Percentiles rank a stretch among this genome's conserved stretches.
Conservation (phyloP, 345 rosid genomes). For the Ceriops zippeliana region DNA sequence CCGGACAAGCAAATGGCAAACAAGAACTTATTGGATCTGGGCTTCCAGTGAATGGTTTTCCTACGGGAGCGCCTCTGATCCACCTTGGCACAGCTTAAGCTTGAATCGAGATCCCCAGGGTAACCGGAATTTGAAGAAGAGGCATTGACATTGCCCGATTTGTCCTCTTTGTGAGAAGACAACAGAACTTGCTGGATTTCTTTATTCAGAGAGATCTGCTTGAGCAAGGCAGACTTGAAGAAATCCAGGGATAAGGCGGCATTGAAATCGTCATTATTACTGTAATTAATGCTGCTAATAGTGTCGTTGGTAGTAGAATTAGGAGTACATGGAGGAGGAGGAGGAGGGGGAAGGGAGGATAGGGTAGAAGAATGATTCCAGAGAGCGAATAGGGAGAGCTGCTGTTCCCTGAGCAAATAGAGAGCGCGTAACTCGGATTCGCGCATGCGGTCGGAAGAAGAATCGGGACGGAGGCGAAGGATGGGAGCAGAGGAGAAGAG, state of each 20-base stretch:
- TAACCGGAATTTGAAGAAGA: background rate
- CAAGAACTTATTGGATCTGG: constrained; percentile 51
- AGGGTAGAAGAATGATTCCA: constrained; percentile 31
- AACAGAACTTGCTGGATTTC: constrained; percentile 64
- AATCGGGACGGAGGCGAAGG: constrained; percentile 19
- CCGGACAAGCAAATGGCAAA: constrained; percentile 80
- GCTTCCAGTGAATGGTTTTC: constrained; percentile 73
- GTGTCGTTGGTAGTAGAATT: constrained; percentile 11
- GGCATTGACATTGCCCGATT: constrained; percentile 5
- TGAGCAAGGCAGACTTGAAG: constrained; percentile 44
- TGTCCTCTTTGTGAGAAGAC: constrained; percentile 35
- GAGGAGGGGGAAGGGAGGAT: no score
- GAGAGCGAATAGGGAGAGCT: constrained; percentile 42
- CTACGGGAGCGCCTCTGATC: constrained; percentile 40
- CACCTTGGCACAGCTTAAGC: constrained; percentile 42
- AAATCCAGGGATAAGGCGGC: constrained; percentile 14
- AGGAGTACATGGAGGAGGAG: background rate
- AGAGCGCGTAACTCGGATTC: constrained; percentile 75
- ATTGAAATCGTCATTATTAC: background rate
- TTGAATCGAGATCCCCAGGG: background rate
- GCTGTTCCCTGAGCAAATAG: constrained; percentile 60
- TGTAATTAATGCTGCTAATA: background rate
- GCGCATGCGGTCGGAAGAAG: constrained; percentile 40
- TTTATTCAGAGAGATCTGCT: constrained; percentile 60
- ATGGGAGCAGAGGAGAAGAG: constrained; percentile 35